These are phyloP conservation scores for Choanephora cucurbitarum DNA, from an alignment of 371 early-diverging fungal species.

Conservation along the genomic window DNA sequence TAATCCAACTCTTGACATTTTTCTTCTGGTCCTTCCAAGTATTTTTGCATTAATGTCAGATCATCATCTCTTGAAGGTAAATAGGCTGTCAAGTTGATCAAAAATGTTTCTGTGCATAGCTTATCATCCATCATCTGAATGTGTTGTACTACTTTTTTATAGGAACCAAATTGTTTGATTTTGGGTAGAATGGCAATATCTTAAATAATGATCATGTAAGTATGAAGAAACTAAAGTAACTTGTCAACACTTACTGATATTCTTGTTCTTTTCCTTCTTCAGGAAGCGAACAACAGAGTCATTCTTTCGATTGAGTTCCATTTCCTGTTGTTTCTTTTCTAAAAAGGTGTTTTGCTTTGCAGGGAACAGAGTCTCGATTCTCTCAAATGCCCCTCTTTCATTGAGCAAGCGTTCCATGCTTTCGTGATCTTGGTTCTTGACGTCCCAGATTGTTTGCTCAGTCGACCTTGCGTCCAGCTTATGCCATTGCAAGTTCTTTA, in stretches of 20 bases:
- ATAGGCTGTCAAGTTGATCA: conserved; percentile 36
- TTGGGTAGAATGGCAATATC: conserved; percentile 35
- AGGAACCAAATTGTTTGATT: conserved; percentile 21
- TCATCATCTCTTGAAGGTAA: conserved; percentile 45
- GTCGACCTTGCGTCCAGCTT: conserved; percentile 37
- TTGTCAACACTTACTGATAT: conserved; percentile 40
- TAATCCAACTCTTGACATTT: conserved; percentile 43
- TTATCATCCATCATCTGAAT: conserved; percentile 37
- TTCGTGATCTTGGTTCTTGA: conserved; percentile 23
- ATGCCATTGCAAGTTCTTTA: conserved; percentile 50
- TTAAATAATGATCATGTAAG: no score
- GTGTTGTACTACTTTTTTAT: conserved; percentile 20
- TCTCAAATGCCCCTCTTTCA: conserved; percentile 36
- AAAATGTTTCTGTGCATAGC: conserved; percentile 37
- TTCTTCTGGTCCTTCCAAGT: conserved; percentile 41
- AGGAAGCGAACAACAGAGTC: conserved; percentile 35
- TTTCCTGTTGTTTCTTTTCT: conserved; percentile 28
- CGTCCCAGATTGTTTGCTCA: conserved; percentile 43
- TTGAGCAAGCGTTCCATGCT: conserved; percentile 33
- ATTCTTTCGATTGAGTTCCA: conserved; percentile 17
- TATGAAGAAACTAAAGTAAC: no score
- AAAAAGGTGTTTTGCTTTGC: conserved; percentile 44
- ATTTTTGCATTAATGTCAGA: conserved; percentile 32
- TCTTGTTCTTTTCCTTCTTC: conserved; percentile 40
- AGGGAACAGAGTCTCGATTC: conserved; percentile 42